Percentiles rank a stretch among this genome's conserved stretches.
phyloP scores from a whole-genome alignment of 805 yeast genomes.

The Ogataea degrootiae region DNA sequence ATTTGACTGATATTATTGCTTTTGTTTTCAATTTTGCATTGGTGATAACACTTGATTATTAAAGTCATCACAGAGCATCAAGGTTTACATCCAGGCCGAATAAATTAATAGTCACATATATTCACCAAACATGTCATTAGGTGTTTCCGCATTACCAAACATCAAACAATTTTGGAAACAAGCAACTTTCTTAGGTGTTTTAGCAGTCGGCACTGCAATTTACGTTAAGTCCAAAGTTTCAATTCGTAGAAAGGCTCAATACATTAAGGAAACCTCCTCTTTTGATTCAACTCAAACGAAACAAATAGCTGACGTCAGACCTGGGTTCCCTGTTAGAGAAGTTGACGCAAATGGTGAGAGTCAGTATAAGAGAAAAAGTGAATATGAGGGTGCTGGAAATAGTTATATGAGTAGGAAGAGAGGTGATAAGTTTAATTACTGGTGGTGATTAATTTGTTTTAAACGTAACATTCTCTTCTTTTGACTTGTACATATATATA shows the following conservation, averaged over 20 bases:
- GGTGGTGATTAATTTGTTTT: slow-evolving; percentile 5
- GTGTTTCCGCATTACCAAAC: slow-evolving; percentile 21
- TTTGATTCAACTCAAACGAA: slow-evolving; percentile 25
- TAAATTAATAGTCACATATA: background rate
- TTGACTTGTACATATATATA: background rate
- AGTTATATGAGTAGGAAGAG: slow-evolving; percentile 46
- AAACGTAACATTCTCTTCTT: too few relatives aligned
- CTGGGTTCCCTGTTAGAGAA: slow-evolving; percentile 30
- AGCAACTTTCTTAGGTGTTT: slow-evolving; percentile 20
- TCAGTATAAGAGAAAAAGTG: slow-evolving; percentile 45
- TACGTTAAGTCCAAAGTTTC: slow-evolving; percentile 32
- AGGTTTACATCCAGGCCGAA: too few relatives aligned
- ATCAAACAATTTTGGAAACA: slow-evolving; percentile 30
- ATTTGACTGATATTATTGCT: too few relatives aligned
- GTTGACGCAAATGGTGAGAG: slow-evolving; percentile 31
- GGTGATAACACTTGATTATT: too few relatives aligned
- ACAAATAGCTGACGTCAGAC: slow-evolving; percentile 25
- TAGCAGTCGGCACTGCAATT: slow-evolving; percentile 31
- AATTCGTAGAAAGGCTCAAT: slow-evolving; percentile 31
- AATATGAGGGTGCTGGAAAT: slow-evolving; percentile 64
- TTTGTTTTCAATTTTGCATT: too few relatives aligned
- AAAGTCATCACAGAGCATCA: too few relatives aligned
- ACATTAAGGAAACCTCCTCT: slow-evolving; percentile 30
- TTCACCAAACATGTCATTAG: background rate
- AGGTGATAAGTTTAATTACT: slow-evolving; percentile 31